Percentiles rank a stretch among this genome's conserved stretches.
Evolutionary conservation across 176 grass and related monocot species (phyloP).

Genomic region (Oryza nivara): DNA sequence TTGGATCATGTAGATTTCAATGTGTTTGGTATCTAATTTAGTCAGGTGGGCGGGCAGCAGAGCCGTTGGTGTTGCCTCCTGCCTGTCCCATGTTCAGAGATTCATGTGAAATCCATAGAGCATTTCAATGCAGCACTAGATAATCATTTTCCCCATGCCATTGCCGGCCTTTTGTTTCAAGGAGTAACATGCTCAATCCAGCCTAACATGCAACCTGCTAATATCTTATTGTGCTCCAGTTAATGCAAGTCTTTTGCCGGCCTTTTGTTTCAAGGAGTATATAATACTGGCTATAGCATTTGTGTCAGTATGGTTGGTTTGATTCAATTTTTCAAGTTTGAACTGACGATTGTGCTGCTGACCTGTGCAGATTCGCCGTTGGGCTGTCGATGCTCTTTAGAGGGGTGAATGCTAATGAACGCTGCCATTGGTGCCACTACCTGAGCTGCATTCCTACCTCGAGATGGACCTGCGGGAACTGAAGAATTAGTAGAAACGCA

Average conservation of each 20-base stretch:
- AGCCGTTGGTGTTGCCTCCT: background rate
- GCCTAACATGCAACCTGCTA: slow-evolving; percentile 7
- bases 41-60: background rate
- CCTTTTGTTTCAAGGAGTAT: too few species aligned
- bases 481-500: background rate
- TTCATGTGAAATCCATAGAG: background rate
- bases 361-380: slow-evolving; percentile 55
- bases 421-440: slow-evolving; percentile 89
- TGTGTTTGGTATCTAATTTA: background rate
- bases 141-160: background rate
- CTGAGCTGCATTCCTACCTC: slow-evolving; percentile 91
- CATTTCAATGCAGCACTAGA: background rate
- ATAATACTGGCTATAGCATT: background rate
- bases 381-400: slow-evolving; percentile 80
- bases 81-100: background rate
- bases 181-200: background rate
- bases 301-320: slow-evolving; percentile 31
- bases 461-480: slow-evolving; percentile 79
- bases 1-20: background rate
- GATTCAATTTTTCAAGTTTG: slow-evolving; percentile 21
- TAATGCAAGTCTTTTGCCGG: slow-evolving; percentile 1
- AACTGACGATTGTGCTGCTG: slow-evolving; percentile 8
- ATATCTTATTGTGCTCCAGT: background rate
- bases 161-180: background rate
- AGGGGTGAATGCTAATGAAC: slow-evolving; percentile 83